Evolutionary conservation across 106 monocot genomes (phyloP), one percentile per base, ranked within the genome.

Genomic region (Apostasia ramifera): DNA sequence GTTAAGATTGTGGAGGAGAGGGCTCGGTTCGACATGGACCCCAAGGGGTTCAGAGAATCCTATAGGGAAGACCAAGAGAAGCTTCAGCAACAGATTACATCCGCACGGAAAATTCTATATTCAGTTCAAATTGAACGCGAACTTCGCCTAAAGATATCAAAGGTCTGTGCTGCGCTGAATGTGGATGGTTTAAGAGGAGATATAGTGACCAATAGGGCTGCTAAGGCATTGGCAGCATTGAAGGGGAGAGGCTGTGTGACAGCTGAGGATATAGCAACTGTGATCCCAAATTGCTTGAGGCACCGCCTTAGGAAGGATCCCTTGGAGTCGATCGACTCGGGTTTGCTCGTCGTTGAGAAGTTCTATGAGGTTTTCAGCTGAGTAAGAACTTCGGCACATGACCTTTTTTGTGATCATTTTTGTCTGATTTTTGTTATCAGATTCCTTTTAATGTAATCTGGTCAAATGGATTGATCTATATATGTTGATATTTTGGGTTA

Each of bases 1-100:
- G 97, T 98, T 8, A 98, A 90, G 81, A 98, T 98, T 52, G 97
- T 98, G 12, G 97, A 98, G 65, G 97, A 98, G 78, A 80, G 97
- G 55, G 87, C 87, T 42, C 67, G 86, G 44, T 98, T 98, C 55
- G 97, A 98, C 50, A 71, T 44, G 55, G 80, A 98, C 55, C 92
- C 97, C 1, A 89, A 90, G 75, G 69, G 61, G 47, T 98, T 98
- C 69, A 82, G 97, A 39, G 85, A 83, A 44, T 85, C 92, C 0
- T 98, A 98, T 67, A 53, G 63, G 3, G 70, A 55, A 1, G 97
- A 98, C 66, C 97, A 98, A 72, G 97, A 93, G 67, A 93, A 92
- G 71, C 85, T 98, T 44, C 85, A 87, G 79, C 40, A 72, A 44
- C 97, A 98, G 76, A 98, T 98, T 55, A 26, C 81, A 6, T 65